Percentiles rank a stretch among this genome's conserved stretches.
Conservation (phyloP, 805 yeast genomes). For the Saccharomycopsis microspora region DNA sequence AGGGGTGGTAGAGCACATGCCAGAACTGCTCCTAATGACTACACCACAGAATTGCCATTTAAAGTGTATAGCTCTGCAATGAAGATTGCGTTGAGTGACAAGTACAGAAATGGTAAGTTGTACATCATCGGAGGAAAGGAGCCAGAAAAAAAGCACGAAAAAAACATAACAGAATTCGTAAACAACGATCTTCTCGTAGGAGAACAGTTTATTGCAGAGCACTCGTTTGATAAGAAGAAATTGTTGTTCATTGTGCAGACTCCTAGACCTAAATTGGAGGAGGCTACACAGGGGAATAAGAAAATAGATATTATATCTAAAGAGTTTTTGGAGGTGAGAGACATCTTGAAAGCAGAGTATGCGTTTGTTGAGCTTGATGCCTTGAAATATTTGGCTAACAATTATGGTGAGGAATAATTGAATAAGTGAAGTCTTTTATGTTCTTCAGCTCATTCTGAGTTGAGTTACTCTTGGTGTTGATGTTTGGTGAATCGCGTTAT, state of each 20-base stretch:
- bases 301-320: slow-evolving; percentile 57
- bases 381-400: slow-evolving; percentile 42
- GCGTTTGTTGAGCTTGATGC: slow-evolving; percentile 65
- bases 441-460: neutral
- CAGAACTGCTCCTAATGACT: slow-evolving; percentile 82
- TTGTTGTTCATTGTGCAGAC: slow-evolving; percentile 55
- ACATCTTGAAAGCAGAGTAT: slow-evolving; percentile 67
- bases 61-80: slow-evolving; percentile 69
- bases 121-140: slow-evolving; percentile 50
- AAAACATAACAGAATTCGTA: slow-evolving; percentile 24
- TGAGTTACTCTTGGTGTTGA: neutral
- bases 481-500: neutral
- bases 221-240: slow-evolving; percentile 38
- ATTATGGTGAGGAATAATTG: slow-evolving; percentile 6
- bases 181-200: slow-evolving; percentile 34
- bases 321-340: slow-evolving; percentile 76
- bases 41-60: slow-evolving; percentile 63
- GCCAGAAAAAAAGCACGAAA: slow-evolving; percentile 21
- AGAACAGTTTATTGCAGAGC: slow-evolving; percentile 36
- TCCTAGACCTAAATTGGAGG: slow-evolving; percentile 47
- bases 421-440: neutral
- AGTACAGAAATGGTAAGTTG: slow-evolving; percentile 65
- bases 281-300: slow-evolving; percentile 42
- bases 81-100: slow-evolving; percentile 72
- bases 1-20: slow-evolving; percentile 88